Conservation (phyloP, 306 rosid species). For the Trifolium subterraneum region DNA sequence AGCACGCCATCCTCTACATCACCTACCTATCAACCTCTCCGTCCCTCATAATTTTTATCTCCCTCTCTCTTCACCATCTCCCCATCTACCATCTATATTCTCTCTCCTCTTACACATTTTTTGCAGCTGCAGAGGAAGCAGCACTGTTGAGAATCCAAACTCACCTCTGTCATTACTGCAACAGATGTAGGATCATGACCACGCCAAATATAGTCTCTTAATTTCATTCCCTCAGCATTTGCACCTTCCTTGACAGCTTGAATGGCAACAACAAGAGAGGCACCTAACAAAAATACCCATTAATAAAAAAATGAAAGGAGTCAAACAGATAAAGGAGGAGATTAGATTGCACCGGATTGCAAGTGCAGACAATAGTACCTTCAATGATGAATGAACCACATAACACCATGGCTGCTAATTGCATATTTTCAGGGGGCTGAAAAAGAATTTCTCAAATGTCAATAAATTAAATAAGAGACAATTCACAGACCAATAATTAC, state of each 20-base stretch:
- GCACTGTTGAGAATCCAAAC: constrained; percentile 9
- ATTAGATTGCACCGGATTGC: constrained; percentile 28
- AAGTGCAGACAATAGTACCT: constrained; percentile 58
- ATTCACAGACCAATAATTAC: background rate
- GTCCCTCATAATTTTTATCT: background rate
- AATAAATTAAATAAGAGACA: constrained; percentile 38
- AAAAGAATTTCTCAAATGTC: constrained; percentile 44
- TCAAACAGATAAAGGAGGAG: constrained; percentile 31
- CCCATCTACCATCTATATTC: background rate
- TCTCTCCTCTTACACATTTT: background rate
- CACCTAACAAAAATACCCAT: constrained; percentile 60
- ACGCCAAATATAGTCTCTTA: constrained; percentile 93
- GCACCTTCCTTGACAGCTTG: constrained; percentile 99
- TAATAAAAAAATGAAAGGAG: constrained; percentile 21
- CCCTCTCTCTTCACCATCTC: constrained; percentile 1
- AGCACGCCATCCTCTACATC: background rate
- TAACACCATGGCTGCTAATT: constrained; percentile 83
- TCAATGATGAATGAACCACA: constrained; percentile 93
- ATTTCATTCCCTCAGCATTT: constrained; percentile 90
- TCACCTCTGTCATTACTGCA: constrained; percentile 99
- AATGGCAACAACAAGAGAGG: constrained; percentile 95
- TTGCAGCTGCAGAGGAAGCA: background rate
- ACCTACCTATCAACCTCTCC: background rate
- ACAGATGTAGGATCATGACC: constrained; percentile 99
- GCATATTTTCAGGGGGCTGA: constrained; percentile 88